Evolutionary conservation across 768 basidiomycete genomes (phyloP).

Genomic region (Calvatia gigantea): DNA sequence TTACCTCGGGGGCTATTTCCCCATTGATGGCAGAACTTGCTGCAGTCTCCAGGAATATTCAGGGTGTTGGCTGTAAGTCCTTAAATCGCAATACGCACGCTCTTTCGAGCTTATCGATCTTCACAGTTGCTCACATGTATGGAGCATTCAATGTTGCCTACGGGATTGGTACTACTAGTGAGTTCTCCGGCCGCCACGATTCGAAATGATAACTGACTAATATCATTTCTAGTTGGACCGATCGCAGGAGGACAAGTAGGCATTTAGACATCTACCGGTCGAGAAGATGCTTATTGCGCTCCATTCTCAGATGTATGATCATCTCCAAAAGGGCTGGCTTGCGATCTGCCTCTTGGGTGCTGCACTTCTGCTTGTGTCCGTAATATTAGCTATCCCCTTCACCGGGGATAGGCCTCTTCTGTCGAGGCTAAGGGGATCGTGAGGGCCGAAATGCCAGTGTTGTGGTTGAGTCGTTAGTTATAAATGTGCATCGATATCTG

Average conservation of each 20-base stretch:
- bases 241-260: conserved; percentile 64
- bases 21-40: conserved; percentile 69
- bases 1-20: conserved; percentile 53
- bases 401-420: conserved; percentile 46
- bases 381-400: conserved; percentile 39
- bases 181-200: conserved; percentile 20
- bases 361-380: conserved; percentile 35
- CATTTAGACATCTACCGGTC: neutral
- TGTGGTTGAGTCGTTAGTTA: neutral
- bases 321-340: conserved; percentile 54
- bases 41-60: conserved; percentile 47
- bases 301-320: conserved; percentile 53
- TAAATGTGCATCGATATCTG: neutral
- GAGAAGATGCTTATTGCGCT: conserved; percentile 1
- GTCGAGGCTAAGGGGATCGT: neutral
- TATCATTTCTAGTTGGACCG: conserved; percentile 52
- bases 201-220: neutral
- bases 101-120: neutral
- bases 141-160: conserved; percentile 73
- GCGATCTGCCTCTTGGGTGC: conserved; percentile 48
- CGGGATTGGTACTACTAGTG: conserved; percentile 60
- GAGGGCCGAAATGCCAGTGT: neutral
- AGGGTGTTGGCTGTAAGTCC: conserved; percentile 61
- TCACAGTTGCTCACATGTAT: conserved; percentile 67
- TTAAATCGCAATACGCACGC: neutral